Evolutionary conservation across 257 asterid species (phyloP), one percentile per base, ranked within the genome.

Genomic region (Plantago elongata): DNA sequence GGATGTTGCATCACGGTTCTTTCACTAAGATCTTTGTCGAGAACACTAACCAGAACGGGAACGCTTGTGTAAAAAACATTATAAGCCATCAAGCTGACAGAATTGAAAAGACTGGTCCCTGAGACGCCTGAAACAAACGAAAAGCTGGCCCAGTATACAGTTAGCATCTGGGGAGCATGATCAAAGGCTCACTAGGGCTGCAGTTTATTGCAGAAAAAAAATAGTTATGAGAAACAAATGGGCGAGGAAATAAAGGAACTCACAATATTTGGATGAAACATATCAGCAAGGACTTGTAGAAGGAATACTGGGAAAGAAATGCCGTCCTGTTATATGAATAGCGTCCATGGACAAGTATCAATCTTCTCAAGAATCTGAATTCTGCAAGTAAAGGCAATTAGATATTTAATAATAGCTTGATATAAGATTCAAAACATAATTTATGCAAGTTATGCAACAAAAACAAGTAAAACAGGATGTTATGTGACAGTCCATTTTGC

Each of bases 201-300:
- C 72, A 61, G 45, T 67, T 67, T 56, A 51, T 56, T 43, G 16
- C 34, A n/a, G 55, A 49, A 11, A 34, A 45, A 58, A 69, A 61
- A 47, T 54, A 69, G 64, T 70, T 42, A 54, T 37, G 63, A 49
- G 37, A 51, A 65, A 34, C 4, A 37, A 45, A 57, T 54, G 59
- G 65, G 63, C 74, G 66, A 45, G 57, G 54, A 51, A 69, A 15
- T 38, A 56, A 59, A 59, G 37, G 46, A 73, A 87, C 99, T 84
- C 78, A 93, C 99, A 93, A 89, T 71, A 93, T 93, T 77, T 93
- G 99, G 79, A 89, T 93, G 66, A 93, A 93, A 74, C 99, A 93
- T 69, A 93, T 83, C 37, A 93, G 83, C 70, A 93, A 74, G 61
- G 99, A 93, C 81, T 93, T 93, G 66, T 93, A 93, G 84, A 93